A percentile compares a stretch with the other conserved stretches of the same genome.
Conservation (phyloP, 2,329 filamentous ascomycete genomes). For the Trichoderma simmonsii region DNA sequence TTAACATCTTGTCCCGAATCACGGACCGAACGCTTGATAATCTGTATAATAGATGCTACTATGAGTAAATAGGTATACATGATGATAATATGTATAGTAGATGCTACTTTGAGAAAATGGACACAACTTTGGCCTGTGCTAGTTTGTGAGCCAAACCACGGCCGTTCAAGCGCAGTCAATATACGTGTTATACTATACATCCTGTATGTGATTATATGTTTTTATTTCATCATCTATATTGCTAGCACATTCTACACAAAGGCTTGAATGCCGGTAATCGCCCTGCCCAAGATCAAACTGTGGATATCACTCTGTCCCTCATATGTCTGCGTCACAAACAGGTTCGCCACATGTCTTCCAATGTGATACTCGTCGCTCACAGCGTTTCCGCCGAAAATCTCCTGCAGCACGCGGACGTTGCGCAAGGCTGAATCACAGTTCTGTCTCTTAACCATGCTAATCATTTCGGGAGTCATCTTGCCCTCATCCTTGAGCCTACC, state of each 20-base stretch:
- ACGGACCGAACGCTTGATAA: background rate
- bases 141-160: no score
- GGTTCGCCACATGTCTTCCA: slow-evolving; percentile 88
- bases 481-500: slow-evolving; percentile 90
- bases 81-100: no score
- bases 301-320: slow-evolving; percentile 99
- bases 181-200: background rate
- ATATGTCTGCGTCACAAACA: slow-evolving; percentile 97
- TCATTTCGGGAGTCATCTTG: slow-evolving; percentile 89
- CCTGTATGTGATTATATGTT: background rate
- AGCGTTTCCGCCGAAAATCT: slow-evolving; percentile 97
- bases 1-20: background rate
- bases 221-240: background rate
- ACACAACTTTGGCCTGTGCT: background rate
- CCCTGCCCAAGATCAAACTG: slow-evolving; percentile 69
- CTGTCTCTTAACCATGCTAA: slow-evolving; percentile 92
- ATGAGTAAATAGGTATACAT: background rate
- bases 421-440: slow-evolving; percentile 89
- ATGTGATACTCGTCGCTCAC: slow-evolving; percentile 96
- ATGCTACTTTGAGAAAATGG: no score
- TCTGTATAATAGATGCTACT: background rate
- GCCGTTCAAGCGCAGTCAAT: background rate
- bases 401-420: slow-evolving; percentile 79
- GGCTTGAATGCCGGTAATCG: slow-evolving; percentile 73
- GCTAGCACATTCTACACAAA: slow-evolving; percentile 54